Evolutionary conservation across 2,329 filamentous ascomycete genomes (phyloP), one percentile per base, ranked within the genome.

Genomic region (Escovopsis weberi): DNA sequence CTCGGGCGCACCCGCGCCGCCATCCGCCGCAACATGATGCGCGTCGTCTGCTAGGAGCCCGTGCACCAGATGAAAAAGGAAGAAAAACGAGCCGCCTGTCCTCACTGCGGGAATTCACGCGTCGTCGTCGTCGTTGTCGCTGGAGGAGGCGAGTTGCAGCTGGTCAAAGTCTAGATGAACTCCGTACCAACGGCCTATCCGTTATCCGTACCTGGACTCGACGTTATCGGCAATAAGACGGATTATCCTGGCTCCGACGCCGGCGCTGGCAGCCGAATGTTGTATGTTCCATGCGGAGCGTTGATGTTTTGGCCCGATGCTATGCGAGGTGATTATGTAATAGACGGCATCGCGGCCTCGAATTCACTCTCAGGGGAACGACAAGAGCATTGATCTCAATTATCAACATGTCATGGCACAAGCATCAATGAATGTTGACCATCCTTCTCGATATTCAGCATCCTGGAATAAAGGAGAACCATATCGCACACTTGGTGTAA

Each of bases 1-100:
- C 50, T 49, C 39, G 52, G 52, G 43, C 54, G 55, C 43, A 63
- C 43, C 47, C 57, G 51, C 42, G 60, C 43, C 43, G 55, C 53
- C 45, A 62, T 51, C 48, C 59, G 55, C 53, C 61, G 59, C 50
- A 63, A 51, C 61, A 64, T 64, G 12, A 11, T 52, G n/a, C n/a
- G n/a, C 34, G 34, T 36, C n/a, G 43, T 12, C 4, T 23, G 23
- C 6, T 2, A 23, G 4, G 23, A 23, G 6, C 23, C 23, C 23
- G 23, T 23, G 23, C 15, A 15, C 15, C 15, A 15, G 15, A 15
- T 15, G 2, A 15, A 41, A 12, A 11, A 4, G n/a, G 19, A 32
- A 43, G 23, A 33, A 23, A 33, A 33, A 23, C 34, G 23, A 23
- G 23, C 23, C 4, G 23, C 23, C 23, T 23, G 4, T 23, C 23